These are phyloP conservation scores for Vigna hirtella DNA, from an alignment of 306 rosid genomes.

Conservation along the genomic window DNA sequence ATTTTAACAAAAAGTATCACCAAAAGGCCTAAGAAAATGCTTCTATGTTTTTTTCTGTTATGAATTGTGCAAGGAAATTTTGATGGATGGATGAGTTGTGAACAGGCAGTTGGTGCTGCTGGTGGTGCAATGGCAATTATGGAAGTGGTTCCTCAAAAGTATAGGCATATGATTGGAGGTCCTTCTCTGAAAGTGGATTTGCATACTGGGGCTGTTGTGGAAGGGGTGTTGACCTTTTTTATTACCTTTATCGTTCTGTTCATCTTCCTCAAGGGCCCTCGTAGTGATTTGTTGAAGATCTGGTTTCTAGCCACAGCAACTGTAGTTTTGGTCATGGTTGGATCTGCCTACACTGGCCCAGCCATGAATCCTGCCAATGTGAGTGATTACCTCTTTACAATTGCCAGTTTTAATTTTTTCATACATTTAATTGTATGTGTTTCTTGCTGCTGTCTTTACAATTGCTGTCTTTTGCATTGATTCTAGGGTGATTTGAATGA, in stretches of 20 bases:
- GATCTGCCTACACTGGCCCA: slow-evolving; percentile 82
- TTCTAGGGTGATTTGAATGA: background rate
- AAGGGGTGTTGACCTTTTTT: slow-evolving; percentile 79
- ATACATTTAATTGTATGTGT: background rate
- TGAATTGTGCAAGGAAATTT: slow-evolving; percentile 16
- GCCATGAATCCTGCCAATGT: slow-evolving; percentile 96
- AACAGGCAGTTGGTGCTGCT: slow-evolving; percentile 83
- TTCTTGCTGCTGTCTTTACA: background rate
- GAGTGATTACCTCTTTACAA: slow-evolving; percentile 43
- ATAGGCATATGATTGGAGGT: slow-evolving; percentile 81
- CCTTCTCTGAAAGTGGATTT: slow-evolving; percentile 88
- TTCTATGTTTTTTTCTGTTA: background rate
- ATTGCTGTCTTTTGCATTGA: too few relatives aligned
- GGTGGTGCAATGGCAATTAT: slow-evolving; percentile 80
- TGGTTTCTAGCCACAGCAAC: slow-evolving; percentile 72
- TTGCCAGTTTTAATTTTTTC: background rate
- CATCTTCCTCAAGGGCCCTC: slow-evolving; percentile 80
- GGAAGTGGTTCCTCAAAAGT: slow-evolving; percentile 68
- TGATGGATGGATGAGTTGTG: slow-evolving; percentile 15
- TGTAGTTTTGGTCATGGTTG: slow-evolving; percentile 59
- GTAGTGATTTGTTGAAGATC: slow-evolving; percentile 57
- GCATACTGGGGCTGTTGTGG: slow-evolving; percentile 84
- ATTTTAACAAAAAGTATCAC: background rate
- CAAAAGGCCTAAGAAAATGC: background rate
- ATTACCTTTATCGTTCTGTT: slow-evolving; percentile 74